These are phyloP conservation scores for Neocallimastix lanati DNA, from an alignment of 192 early-diverging fungal species.

Conservation along the genomic window DNA sequence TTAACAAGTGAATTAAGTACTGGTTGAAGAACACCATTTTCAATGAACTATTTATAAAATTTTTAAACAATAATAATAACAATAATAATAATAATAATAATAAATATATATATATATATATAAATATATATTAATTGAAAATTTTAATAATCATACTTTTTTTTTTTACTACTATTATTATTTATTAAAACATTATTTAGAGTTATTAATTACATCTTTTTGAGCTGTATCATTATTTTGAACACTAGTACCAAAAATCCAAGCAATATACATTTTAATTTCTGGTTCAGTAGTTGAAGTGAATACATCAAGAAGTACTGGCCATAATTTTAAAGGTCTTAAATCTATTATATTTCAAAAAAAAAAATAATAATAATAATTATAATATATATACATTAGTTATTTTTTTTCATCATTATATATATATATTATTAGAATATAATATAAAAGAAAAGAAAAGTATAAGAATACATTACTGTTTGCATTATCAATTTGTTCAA, in stretches of 20 bases:
- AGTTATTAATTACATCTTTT: conserved; percentile 19
- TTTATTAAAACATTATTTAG: too few relatives aligned
- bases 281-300: conserved; percentile 12
- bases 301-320: conserved; percentile 37
- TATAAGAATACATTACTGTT: conserved; percentile 18
- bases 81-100: too few relatives aligned
- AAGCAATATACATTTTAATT: conserved; percentile 53
- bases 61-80: too few relatives aligned
- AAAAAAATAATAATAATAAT: too few relatives aligned
- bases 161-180: too few relatives aligned
- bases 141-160: too few relatives aligned
- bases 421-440: too few relatives aligned
- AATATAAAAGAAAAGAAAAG: too few relatives aligned
- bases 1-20: not conserved
- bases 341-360: conserved; percentile 43
- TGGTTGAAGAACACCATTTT: not conserved
- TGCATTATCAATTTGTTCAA: conserved; percentile 79
- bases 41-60: not conserved
- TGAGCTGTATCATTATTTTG: conserved; percentile 87
- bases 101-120: too few relatives aligned
- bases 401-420: too few relatives aligned
- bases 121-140: too few relatives aligned
- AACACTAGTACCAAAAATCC: conserved; percentile 83
- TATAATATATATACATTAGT: too few relatives aligned
- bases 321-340: conserved; percentile 75